Conservation (phyloP, 352 stramenopile genomes). For the Blastocystis sp. region DNA sequence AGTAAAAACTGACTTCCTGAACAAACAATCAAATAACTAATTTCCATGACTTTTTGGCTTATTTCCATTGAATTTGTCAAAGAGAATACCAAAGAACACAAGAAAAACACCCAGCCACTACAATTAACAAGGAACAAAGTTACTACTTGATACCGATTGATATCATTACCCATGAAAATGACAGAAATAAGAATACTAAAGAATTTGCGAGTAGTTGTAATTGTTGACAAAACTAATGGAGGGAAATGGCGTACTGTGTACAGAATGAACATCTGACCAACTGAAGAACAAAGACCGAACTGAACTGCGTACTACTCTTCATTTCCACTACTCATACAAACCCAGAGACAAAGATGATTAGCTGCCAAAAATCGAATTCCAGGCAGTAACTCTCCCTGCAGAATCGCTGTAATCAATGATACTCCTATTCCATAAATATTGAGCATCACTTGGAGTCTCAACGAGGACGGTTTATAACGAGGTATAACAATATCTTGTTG, state of each 20-base stretch:
- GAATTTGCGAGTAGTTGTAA: conserved; percentile 99
- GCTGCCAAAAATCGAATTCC: conserved; percentile 68
- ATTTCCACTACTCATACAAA: background rate
- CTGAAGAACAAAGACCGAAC: conserved; percentile 87
- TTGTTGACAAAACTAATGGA: conserved; percentile 85
- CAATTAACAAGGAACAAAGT: background rate
- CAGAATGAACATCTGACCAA: conserved; percentile 99
- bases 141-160: conserved; percentile 68
- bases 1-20: background rate
- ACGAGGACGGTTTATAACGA: conserved; percentile 71
- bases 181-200: conserved; percentile 98
- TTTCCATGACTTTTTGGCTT: conserved; percentile 26
- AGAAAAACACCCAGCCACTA: conserved; percentile 78
- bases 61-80: conserved; percentile 52
- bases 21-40: conserved; percentile 17
- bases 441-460: conserved; percentile 73
- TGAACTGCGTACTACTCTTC: conserved; percentile 65
- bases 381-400: conserved; percentile 5
- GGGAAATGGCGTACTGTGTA: conserved; percentile 95
- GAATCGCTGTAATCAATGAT: background rate
- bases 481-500: conserved; percentile 73
- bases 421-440: conserved; percentile 73
- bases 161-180: conserved; percentile 87
- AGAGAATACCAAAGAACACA: conserved; percentile 73
- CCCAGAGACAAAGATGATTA: conserved; percentile 12